phyloP scores from a whole-genome alignment of 768 basidiomycete species.

The Leucogyrophana mollusca region DNA sequence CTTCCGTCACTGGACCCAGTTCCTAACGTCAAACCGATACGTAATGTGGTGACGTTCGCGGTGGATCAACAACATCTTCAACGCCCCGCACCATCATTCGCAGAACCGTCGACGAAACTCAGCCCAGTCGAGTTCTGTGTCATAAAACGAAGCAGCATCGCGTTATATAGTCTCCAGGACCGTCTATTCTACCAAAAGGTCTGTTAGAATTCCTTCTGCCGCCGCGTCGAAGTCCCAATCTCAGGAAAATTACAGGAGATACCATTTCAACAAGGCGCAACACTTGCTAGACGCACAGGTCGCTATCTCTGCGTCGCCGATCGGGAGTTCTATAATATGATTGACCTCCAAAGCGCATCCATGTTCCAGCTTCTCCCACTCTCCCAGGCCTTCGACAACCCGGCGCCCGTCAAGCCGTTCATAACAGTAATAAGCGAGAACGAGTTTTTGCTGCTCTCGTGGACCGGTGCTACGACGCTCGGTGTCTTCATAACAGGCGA shows the following conservation, averaged over 20 bases:
- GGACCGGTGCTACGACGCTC: constrained; percentile 77
- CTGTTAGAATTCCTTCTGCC: constrained; percentile 2
- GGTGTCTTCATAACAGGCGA: constrained; percentile 84
- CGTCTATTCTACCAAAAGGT: constrained; percentile 64
- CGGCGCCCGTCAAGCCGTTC: constrained; percentile 53
- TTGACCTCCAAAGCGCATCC: constrained; percentile 73
- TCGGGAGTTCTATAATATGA: constrained; percentile 66
- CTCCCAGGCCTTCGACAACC: constrained; percentile 57
- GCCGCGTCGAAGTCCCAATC: background rate
- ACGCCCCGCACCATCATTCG: constrained; percentile 43
- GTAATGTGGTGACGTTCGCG: constrained; percentile 77
- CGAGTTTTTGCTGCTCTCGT: constrained; percentile 86
- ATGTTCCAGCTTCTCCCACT: constrained; percentile 76
- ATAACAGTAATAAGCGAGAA: constrained; percentile 73
- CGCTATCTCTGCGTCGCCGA: constrained; percentile 74
- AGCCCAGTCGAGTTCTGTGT: constrained; percentile 71
- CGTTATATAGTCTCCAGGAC: constrained; percentile 67
- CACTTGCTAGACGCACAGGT: constrained; percentile 61
- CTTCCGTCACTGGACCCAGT: constrained; percentile 80
- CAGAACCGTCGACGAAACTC: constrained; percentile 34
- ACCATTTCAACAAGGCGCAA: constrained; percentile 57
- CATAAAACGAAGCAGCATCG: constrained; percentile 64
- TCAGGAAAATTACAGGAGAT: constrained; percentile 53
- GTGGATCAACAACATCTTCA: constrained; percentile 76
- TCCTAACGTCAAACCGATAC: constrained; percentile 67